Conservation (phyloP, 129 eudicot species). For the Gnaphalium uliginosum region DNA sequence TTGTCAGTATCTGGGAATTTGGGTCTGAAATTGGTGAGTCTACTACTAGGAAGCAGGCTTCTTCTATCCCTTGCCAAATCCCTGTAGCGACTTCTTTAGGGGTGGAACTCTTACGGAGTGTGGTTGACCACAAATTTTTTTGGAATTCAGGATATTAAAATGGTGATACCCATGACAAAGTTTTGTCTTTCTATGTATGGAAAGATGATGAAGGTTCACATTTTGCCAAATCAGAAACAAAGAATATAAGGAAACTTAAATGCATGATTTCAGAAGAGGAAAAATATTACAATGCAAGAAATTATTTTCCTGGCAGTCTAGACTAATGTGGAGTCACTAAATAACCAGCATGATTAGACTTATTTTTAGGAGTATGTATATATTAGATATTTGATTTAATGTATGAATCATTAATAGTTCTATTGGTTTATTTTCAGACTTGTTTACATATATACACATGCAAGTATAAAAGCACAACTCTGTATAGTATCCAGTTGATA, state of each 20-base stretch:
- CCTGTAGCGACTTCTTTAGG: not conserved
- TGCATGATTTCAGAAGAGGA: not conserved
- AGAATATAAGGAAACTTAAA: not conserved
- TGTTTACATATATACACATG: not conserved
- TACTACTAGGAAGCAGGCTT: not conserved
- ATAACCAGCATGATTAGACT: not conserved
- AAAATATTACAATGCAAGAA: constrained; percentile 8
- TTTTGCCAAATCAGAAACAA: not conserved
- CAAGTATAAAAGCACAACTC: not conserved
- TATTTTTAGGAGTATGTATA: not conserved
- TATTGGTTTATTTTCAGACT: constrained; percentile 9
- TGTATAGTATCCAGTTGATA: not conserved
- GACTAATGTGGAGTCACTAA: not conserved
- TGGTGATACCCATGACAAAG: not conserved
- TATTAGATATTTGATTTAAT: not conserved
- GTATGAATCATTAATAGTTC: not conserved
- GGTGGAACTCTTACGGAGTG: not conserved
- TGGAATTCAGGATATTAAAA: not conserved
- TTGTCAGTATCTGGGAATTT: constrained; percentile 65
- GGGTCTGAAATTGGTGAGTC: constrained; percentile 64
- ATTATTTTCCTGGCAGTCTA: not conserved
- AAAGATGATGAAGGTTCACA: not conserved
- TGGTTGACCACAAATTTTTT: constrained; percentile 11
- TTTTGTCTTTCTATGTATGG: not conserved
- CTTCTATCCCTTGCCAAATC: not conserved